Conservation (phyloP, 495 filamentous ascomycete genomes). For the Acidomyces sp. region DNA sequence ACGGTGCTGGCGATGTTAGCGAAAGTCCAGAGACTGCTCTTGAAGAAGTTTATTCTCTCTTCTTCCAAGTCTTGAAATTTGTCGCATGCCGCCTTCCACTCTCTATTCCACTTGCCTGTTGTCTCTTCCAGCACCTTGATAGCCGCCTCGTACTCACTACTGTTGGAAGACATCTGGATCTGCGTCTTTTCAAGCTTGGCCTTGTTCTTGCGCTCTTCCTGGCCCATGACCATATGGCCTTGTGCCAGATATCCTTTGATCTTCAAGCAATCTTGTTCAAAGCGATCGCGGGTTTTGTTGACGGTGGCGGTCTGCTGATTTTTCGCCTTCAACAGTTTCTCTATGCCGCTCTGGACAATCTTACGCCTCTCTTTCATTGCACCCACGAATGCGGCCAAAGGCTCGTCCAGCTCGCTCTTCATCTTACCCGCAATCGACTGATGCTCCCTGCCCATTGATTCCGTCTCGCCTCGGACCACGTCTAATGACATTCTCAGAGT, state of each 20-base stretch:
- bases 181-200: conserved; percentile 98
- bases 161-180: conserved; percentile 78
- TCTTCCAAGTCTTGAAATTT: conserved; percentile 99
- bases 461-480: conserved; percentile 76
- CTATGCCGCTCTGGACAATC: conserved; percentile 83
- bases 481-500: conserved; percentile 75
- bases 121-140: conserved; percentile 93
- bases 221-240: conserved; percentile 99
- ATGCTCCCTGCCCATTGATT: conserved; percentile 87
- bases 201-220: conserved; percentile 98
- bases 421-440: conserved; percentile 81
- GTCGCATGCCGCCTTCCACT: conserved; percentile 96
- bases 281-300: conserved; percentile 91
- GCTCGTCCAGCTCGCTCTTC: conserved; percentile 95
- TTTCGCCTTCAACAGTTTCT: conserved; percentile 87
- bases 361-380: conserved; percentile 91
- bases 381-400: conserved; percentile 77
- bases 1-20: conserved; percentile 95
- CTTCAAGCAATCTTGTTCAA: conserved; percentile 92
- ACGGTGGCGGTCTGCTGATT: conserved; percentile 78
- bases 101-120: conserved; percentile 87
- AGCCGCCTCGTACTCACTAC: conserved; percentile 83
- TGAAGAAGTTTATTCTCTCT: conserved; percentile 90
- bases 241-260: conserved; percentile 98
- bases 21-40: conserved; percentile 93